Evolutionary conservation across 2,329 filamentous ascomycete species (phyloP).

Genomic region (Chrysoporthe deuterocubensis): DNA sequence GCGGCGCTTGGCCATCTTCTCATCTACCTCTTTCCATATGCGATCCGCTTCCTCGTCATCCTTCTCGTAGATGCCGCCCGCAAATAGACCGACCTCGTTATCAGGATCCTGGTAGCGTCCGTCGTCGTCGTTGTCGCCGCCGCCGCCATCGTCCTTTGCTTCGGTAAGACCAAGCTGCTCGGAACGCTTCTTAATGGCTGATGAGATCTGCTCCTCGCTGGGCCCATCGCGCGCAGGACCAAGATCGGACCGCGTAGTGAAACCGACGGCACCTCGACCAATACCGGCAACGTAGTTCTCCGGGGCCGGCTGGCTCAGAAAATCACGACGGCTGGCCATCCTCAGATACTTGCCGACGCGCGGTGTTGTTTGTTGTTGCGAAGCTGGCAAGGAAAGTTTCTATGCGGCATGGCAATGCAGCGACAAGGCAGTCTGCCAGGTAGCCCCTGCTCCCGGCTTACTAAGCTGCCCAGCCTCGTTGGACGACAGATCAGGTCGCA

Average conservation of each 20-base stretch:
- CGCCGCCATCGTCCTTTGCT: slow-evolving; percentile 64
- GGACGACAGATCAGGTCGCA: neutral
- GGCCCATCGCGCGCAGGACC: slow-evolving; percentile 94
- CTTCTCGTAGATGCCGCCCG: slow-evolving; percentile 93
- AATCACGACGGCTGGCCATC: slow-evolving; percentile 75
- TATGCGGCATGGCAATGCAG: neutral
- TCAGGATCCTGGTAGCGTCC: slow-evolving; percentile 94
- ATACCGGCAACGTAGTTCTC: slow-evolving; percentile 95
- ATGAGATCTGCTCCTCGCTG: slow-evolving; percentile 97
- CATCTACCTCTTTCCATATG: slow-evolving; percentile 94
- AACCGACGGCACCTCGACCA: slow-evolving; percentile 95
- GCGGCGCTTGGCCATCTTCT: slow-evolving; percentile 91
- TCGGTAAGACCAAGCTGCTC: slow-evolving; percentile 71
- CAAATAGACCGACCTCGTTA: slow-evolving; percentile 94
- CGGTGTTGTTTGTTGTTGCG: neutral
- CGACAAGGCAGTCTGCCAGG: neutral
- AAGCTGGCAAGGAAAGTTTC: neutral
- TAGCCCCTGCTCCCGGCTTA: neutral
- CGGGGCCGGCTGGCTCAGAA: slow-evolving; percentile 82
- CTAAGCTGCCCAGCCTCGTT: neutral
- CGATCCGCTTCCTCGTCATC: slow-evolving; percentile 97
- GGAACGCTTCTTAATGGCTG: slow-evolving; percentile 91
- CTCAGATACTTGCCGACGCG: slow-evolving; percentile 26
- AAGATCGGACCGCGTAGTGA: slow-evolving; percentile 95
- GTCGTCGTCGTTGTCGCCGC: slow-evolving; percentile 66